Base-by-base conservation (phyloP, 2,329 filamentous ascomycete genomes). In the Mollisiaceae sp. region DNA sequence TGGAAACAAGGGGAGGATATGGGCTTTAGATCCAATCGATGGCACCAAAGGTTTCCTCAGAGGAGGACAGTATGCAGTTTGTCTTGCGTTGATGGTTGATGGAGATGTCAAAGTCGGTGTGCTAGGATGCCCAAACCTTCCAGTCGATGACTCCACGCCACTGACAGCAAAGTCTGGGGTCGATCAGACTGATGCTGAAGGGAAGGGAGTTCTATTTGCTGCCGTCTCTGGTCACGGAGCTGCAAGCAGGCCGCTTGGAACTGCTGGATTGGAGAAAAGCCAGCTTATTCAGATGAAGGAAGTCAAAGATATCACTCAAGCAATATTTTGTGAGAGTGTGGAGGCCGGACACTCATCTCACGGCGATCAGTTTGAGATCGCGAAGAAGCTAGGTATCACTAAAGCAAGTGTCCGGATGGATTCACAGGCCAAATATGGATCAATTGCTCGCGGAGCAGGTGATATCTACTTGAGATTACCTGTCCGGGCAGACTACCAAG, bases 1-100 rank as follows among this genome's bases (percentile, higher is more conserved):
- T 66, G 93, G 93, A 35, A 78, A 81, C 67, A 84, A 82, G 70
- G 93, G 93, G 68, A 85, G 95, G 71, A 92, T 98, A 78, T 99
- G 95, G 95, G 92, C 94, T 47, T 89, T 99, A 64, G 95, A 99
- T 79, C 95, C 95, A 66, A 97, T 99, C 69, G 95, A 99, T 79
- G 95, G 95, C 71, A 99, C 95, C 62, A 97, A 97, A 82, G 96
- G 95, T 36, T 99, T 99, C 82, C 83, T 99, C 67, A 88, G 96
- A 68, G 95, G 95, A 61, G 96, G 94, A 45, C 95, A 99, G 82
- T 99, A 99, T 77, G 96, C 95, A 63, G 93, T 99, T 62, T 97
- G 94, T 77, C 86, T 99, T 5, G 95, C 87, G 41, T 83, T 99
- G 73, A 90, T 99, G 81, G 91, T 97, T 35, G 93, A 98, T 75